These are phyloP conservation scores for Nemania sp. DNA, from an alignment of 2,329 filamentous ascomycete genomes.

Conservation along the genomic window DNA sequence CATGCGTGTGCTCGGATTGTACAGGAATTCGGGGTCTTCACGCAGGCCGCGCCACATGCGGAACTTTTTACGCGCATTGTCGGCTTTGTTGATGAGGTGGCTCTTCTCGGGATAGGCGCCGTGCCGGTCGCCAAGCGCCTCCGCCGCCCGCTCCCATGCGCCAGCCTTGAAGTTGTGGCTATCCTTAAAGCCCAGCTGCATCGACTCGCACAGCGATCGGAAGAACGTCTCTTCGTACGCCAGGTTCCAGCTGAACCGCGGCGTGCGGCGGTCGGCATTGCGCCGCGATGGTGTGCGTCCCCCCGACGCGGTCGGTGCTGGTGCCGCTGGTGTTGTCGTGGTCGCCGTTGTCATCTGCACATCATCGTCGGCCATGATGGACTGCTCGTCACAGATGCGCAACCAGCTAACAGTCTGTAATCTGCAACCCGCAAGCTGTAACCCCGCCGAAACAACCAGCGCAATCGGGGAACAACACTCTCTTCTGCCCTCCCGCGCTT, in stretches of 20 bases:
- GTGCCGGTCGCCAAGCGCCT: constrained; percentile 58
- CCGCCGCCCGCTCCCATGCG: constrained; percentile 61
- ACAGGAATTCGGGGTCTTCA: constrained; percentile 60
- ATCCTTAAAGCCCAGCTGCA: constrained; percentile 58
- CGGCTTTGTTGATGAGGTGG: constrained; percentile 66
- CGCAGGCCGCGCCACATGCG: constrained; percentile 62
- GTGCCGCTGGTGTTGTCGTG: constrained; percentile 10
- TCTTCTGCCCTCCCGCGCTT: background rate
- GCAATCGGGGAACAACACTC: too few species aligned
- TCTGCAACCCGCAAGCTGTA: background rate
- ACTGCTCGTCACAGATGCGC: background rate
- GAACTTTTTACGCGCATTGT: constrained; percentile 65
- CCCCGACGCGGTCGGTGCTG: constrained; percentile 23
- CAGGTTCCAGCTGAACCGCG: constrained; percentile 63
- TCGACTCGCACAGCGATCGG: constrained; percentile 61
- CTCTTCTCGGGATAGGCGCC: constrained; percentile 61
- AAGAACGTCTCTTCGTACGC: constrained; percentile 64
- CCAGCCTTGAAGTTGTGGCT: constrained; percentile 65
- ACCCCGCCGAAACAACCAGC: background rate
- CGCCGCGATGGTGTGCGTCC: constrained; percentile 33
- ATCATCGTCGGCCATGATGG: constrained; percentile 41
- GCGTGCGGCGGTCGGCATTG: constrained; percentile 42
- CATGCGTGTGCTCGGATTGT: constrained; percentile 53
- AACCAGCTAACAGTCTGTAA: background rate
- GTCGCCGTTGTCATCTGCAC: constrained; percentile 22